A percentile compares a stretch with the other conserved stretches of the same genome.
phyloP scores from a whole-genome alignment of 2,329 filamentous ascomycete genomes.

The Aspergillus fructus region DNA sequence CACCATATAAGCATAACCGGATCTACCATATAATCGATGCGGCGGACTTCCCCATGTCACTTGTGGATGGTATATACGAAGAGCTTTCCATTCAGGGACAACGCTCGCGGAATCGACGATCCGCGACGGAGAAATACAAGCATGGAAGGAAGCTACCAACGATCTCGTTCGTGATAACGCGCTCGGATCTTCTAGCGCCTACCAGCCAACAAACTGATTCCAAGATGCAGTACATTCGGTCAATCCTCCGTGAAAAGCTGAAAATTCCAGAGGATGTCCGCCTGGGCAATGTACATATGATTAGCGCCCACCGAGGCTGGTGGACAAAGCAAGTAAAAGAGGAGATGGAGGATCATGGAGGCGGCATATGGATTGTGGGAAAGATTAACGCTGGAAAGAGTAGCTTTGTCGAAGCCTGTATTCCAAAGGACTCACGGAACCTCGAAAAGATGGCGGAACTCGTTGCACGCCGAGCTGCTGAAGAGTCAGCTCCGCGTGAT shows the following conservation, averaged over 20 bases:
- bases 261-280: constrained; percentile 68
- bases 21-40: constrained; percentile 95
- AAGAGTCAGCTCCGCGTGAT: constrained; percentile 18
- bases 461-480: constrained; percentile 28
- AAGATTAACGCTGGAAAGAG: constrained; percentile 98
- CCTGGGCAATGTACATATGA: constrained; percentile 82
- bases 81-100: constrained; percentile 71
- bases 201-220: constrained; percentile 79
- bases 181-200: constrained; percentile 81
- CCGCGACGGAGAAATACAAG: constrained; percentile 64
- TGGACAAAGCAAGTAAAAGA: constrained; percentile 87
- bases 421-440: constrained; percentile 68
- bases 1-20: constrained; percentile 86
- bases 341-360: constrained; percentile 78
- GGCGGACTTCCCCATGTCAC: constrained; percentile 92
- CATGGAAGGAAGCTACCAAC: constrained; percentile 71
- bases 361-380: constrained; percentile 93
- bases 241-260: constrained; percentile 74
- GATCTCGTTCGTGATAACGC: constrained; percentile 86
- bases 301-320: constrained; percentile 84
- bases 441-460: constrained; percentile 37
- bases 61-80: constrained; percentile 73
- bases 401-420: constrained; percentile 81
- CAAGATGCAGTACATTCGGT: constrained; percentile 80
- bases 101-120: constrained; percentile 76